Evolutionary conservation across 108 stramenopile genomes (phyloP), one percentile per base, ranked within the genome.

Genomic region (Mediolabrus comicus): DNA sequence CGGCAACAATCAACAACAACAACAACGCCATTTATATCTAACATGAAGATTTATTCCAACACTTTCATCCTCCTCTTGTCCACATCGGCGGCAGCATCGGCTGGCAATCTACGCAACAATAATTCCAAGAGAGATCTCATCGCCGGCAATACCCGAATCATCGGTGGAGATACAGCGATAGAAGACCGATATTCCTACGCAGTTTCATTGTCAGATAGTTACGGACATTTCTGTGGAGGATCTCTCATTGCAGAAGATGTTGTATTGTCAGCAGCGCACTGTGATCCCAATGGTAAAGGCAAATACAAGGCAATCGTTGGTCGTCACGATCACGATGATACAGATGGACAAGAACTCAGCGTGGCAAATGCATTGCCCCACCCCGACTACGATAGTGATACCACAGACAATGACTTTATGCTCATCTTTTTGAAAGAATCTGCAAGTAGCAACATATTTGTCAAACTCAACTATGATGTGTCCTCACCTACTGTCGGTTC

Each of bases 361-460:
- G 32, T 57, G 30, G 31, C 25, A 28, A 6, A 16, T 1, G 56
- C 32, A 13, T 19, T 35, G 7, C 17, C 13, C 11, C 84, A 85
- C 53, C 81, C 84, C 9, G 28, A 49, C 19, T 80, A 67, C 69
- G 35, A 77, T 32, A n/a, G n/a, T 30, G n/a, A 17, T 26, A 67
- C 49, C 24, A 35, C 67, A 28, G 53, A 62, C 16, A 67, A 80
- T 28, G 85, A 86, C 59, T 74, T 83, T 32, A 69, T 71, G 67
- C 25, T 81, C 8, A 22, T 81, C 46, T 53, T 70, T n/a, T 53
- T 81, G 62, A 35, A 69, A 51, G 33, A 54, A 43, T 59, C 43
- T 5, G 57, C 60, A 16, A 60, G 41, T 24, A 9, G 36, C 22
- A 36, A 22, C 41, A 14, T 11, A 6, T 56, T 60, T 17, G 43